A percentile compares a stretch with the other conserved stretches of the same genome.
These are phyloP conservation scores for Akanthomyces dipterigenus DNA, from an alignment of 2,329 filamentous ascomycete species.

Conservation along the genomic window DNA sequence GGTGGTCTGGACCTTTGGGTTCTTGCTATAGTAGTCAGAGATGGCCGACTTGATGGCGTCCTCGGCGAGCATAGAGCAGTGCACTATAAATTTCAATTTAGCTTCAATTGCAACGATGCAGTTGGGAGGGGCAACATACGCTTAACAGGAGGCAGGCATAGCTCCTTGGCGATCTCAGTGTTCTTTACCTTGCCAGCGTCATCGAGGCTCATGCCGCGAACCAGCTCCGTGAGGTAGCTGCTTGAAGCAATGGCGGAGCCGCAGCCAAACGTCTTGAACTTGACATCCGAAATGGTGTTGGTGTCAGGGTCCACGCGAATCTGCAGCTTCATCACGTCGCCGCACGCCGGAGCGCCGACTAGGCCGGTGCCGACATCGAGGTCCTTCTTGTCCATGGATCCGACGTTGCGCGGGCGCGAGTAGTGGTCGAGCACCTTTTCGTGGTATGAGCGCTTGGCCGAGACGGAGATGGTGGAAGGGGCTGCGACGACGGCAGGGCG, in stretches of 20 bases:
- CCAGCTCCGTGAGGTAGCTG: constrained; percentile 92
- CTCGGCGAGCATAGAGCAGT: constrained; percentile 88
- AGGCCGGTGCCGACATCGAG: constrained; percentile 82
- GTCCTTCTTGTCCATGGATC: constrained; percentile 64
- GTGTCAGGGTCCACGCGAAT: constrained; percentile 84
- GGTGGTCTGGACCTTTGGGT: constrained; percentile 46
- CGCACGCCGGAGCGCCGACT: constrained; percentile 81
- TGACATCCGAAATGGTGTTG: constrained; percentile 87
- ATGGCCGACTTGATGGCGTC: constrained; percentile 90
- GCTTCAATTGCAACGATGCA: constrained; percentile 12
- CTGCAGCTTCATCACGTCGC: constrained; percentile 76
- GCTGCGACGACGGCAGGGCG: constrained; percentile 36
- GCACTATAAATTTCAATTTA: constrained; percentile 47
- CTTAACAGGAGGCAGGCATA: constrained; percentile 84
- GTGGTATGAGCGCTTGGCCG: constrained; percentile 42
- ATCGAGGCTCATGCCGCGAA: constrained; percentile 89
- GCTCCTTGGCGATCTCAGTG: constrained; percentile 95
- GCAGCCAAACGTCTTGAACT: constrained; percentile 97
- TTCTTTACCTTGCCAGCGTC: constrained; percentile 91
- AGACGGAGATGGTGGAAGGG: constrained; percentile 32
- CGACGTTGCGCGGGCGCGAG: constrained; percentile 48
- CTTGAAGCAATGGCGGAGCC: constrained; percentile 91
- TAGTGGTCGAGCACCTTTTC: constrained; percentile 49
- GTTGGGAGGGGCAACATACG: constrained; percentile 44
- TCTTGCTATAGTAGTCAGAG: constrained; percentile 84